Conservation (phyloP, 768 basidiomycete species). For the Tylopilus subfusipes region DNA sequence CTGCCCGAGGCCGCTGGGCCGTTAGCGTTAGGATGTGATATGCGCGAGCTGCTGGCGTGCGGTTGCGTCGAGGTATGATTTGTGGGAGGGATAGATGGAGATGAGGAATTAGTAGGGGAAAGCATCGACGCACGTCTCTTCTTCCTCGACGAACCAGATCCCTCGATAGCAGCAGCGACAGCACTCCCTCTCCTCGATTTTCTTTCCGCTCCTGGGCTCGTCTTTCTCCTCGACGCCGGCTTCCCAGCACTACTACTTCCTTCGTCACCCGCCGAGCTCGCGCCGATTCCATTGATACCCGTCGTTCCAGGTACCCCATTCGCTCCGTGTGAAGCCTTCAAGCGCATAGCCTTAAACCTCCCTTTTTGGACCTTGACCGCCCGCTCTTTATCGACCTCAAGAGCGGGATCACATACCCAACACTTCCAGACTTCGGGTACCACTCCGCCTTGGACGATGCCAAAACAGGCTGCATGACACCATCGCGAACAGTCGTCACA, state of each 20-base stretch:
- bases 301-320: conserved; percentile 19
- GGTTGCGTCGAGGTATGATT: conserved; percentile 12
- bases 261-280: conserved; percentile 17
- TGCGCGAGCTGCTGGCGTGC: conserved; percentile 18
- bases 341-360: conserved; percentile 33
- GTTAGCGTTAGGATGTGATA: conserved; percentile 11
- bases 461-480: conserved; percentile 82
- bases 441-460: conserved; percentile 45
- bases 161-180: conserved; percentile 35
- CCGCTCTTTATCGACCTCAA: conserved; percentile 45
- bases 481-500: conserved; percentile 81
- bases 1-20: background rate
- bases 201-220: conserved; percentile 39
- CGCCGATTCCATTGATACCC: conserved; percentile 18
- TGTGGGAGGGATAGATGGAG: conserved; percentile 12
- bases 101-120: conserved; percentile 22
- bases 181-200: conserved; percentile 36
- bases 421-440: conserved; percentile 79
- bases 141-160: conserved; percentile 33
- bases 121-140: conserved; percentile 39
- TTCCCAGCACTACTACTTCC: conserved; percentile 16
- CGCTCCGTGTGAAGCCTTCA: conserved; percentile 26
- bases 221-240: conserved; percentile 31
- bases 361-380: conserved; percentile 45
- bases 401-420: conserved; percentile 56